Conservation (phyloP, 371 early-diverging fungal genomes). For the Choanephora cucurbitarum region DNA sequence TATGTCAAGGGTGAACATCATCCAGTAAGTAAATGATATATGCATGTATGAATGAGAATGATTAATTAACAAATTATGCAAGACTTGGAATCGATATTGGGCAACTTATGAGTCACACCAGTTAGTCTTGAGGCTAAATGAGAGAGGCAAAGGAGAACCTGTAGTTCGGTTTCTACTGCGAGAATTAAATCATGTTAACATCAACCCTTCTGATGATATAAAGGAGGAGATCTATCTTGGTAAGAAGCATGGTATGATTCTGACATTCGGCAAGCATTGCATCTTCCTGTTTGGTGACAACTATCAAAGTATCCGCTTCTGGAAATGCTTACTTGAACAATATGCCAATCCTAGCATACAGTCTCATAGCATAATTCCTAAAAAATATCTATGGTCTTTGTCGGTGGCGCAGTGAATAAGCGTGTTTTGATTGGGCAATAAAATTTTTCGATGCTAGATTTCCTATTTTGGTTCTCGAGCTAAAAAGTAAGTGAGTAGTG, state of each 20-base stretch:
- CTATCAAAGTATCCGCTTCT: slow-evolving; percentile 17
- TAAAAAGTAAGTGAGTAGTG: slow-evolving; percentile 3
- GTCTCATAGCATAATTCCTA: background rate
- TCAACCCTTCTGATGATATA: slow-evolving; percentile 19
- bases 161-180: slow-evolving; percentile 9
- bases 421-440: slow-evolving; percentile 13
- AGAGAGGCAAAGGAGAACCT: slow-evolving; percentile 18
- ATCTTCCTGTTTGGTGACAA: slow-evolving; percentile 18
- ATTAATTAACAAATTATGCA: no score
- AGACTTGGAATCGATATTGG: slow-evolving; percentile 25
- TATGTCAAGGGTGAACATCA: slow-evolving; percentile 30
- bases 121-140: slow-evolving; percentile 17
- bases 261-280: slow-evolving; percentile 9
- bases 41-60: no score
- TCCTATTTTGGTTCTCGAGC: slow-evolving; percentile 12
- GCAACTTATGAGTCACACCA: slow-evolving; percentile 12
- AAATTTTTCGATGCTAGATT: slow-evolving; percentile 16
- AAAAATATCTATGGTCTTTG: slow-evolving; percentile 6
- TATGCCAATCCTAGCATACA: background rate
- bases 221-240: slow-evolving; percentile 22
- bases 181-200: slow-evolving; percentile 8
- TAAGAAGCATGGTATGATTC: slow-evolving; percentile 18
- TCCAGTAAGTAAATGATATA: slow-evolving; percentile 29
- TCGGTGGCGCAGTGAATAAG: slow-evolving; percentile 21
- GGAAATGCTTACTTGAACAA: slow-evolving; percentile 21